Percentiles rank a stretch among this genome's conserved stretches.
These are phyloP conservation scores for Hondaea fermentalgiana DNA, from an alignment of 108 stramenopile species.

Conservation along the genomic window DNA sequence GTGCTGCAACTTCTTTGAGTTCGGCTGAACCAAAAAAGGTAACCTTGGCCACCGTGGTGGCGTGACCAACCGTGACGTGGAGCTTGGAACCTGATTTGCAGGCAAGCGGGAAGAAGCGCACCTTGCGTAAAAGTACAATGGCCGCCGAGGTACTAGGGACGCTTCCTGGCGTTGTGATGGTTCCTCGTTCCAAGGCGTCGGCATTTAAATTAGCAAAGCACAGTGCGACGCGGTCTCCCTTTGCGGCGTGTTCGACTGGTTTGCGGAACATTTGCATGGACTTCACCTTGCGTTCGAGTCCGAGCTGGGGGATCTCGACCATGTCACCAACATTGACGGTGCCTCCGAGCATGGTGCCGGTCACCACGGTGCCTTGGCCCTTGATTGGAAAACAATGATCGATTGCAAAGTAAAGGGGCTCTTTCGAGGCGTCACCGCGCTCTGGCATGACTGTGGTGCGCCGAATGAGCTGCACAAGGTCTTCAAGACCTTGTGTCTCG, in stretches of 20 bases:
- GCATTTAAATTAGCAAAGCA: slow-evolving; percentile 85
- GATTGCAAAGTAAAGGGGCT: slow-evolving; percentile 37
- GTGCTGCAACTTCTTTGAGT: slow-evolving; percentile 37
- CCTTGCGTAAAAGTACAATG: slow-evolving; percentile 77
- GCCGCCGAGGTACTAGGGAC: slow-evolving; percentile 65
- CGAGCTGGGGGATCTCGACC: slow-evolving; percentile 78
- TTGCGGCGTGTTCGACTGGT: slow-evolving; percentile 42
- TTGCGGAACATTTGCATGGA: slow-evolving; percentile 92
- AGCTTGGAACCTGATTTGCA: slow-evolving; percentile 60
- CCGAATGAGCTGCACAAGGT: not conserved
- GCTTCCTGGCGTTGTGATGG: slow-evolving; percentile 69
- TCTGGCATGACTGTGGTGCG: not conserved
- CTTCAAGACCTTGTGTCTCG: not conserved
- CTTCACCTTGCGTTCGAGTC: slow-evolving; percentile 75
- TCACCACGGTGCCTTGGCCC: slow-evolving; percentile 93
- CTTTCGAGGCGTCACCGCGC: not conserved
- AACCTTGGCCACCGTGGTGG: slow-evolving; percentile 87
- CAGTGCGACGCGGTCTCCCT: slow-evolving; percentile 93
- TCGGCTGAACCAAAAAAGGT: slow-evolving; percentile 90
- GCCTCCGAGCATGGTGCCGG: slow-evolving; percentile 84
- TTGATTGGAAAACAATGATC: slow-evolving; percentile 92
- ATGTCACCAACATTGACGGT: slow-evolving; percentile 68
- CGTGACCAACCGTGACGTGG: slow-evolving; percentile 89
- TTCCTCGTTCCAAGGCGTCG: slow-evolving; percentile 76
- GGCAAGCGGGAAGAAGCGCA: slow-evolving; percentile 61